These are phyloP conservation scores for Aspergillus neotritici DNA, from an alignment of 2,329 filamentous ascomycete genomes.

Conservation along the genomic window DNA sequence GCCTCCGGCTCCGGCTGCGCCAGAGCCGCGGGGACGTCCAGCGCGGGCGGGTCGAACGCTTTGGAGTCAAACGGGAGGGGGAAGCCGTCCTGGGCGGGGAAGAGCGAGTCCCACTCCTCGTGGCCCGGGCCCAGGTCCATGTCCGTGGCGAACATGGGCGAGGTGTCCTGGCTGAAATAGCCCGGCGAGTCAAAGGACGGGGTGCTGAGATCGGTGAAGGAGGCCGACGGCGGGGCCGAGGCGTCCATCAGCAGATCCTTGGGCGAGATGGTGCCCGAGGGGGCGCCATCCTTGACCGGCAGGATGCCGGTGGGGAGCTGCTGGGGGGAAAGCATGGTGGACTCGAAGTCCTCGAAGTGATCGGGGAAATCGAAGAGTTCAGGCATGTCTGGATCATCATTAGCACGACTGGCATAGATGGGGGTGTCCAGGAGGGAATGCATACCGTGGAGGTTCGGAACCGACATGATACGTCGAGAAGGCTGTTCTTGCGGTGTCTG, in stretches of 20 bases:
- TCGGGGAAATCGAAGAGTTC: conserved; percentile 29
- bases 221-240: conserved; percentile 75
- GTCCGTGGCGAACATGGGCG: conserved; percentile 64
- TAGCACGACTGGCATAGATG: conserved; percentile 7
- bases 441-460: conserved; percentile 37
- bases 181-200: conserved; percentile 72
- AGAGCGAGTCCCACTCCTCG: conserved; percentile 65
- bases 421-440: conserved; percentile 27
- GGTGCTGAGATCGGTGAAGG: conserved; percentile 78
- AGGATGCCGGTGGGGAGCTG: conserved; percentile 33
- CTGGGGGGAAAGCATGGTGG: conserved; percentile 24
- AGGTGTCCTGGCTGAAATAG: conserved; percentile 66
- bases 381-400: conserved; percentile 17
- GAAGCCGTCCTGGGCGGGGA: conserved; percentile 26
- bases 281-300: conserved; percentile 41
- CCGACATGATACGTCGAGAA: conserved; percentile 36
- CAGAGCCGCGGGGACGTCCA: conserved; percentile 28
- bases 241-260: conserved; percentile 70
- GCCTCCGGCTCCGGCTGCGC: conserved; percentile 13
- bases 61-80: conserved; percentile 5
- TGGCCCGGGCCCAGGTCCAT: conserved; percentile 49
- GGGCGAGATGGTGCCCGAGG: conserved; percentile 67
- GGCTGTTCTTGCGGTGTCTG: conserved; percentile 26
- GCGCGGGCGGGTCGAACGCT: conserved; percentile 26
- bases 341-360: conserved; percentile 20